A percentile compares a stretch with the other conserved stretches of the same genome.
These are phyloP conservation scores for Domatiomyces catenatus DNA, from an alignment of 2,329 filamentous ascomycete species.

Conservation along the genomic window DNA sequence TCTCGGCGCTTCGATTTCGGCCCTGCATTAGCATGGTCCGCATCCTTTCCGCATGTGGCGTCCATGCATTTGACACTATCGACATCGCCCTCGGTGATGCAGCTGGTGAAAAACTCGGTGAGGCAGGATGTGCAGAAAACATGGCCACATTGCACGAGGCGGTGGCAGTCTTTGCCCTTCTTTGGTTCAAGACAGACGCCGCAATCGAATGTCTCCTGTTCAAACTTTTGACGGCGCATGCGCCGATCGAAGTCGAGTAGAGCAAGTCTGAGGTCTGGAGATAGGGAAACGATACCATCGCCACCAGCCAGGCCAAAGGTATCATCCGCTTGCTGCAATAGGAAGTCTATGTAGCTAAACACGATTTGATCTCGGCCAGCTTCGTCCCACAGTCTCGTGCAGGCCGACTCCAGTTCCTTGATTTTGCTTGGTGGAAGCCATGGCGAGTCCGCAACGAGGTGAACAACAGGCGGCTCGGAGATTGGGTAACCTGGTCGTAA, in stretches of 20 bases:
- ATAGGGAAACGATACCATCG: conserved; percentile 27
- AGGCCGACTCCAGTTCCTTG: conserved; percentile 32
- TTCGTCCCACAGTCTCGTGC: conserved; percentile 42
- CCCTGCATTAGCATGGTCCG: conserved; percentile 15
- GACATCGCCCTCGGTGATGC: conserved; percentile 74
- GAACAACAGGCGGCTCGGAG: conserved; percentile 34
- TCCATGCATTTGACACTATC: conserved; percentile 63
- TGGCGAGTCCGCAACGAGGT: conserved; percentile 31
- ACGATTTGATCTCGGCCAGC: conserved; percentile 41
- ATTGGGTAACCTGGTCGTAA: conserved; percentile 44
- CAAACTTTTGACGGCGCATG: conserved; percentile 59
- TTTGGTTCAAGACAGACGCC: conserved; percentile 84
- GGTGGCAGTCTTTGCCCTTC: conserved; percentile 68
- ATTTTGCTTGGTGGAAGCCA: conserved; percentile 39
- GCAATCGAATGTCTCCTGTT: conserved; percentile 73
- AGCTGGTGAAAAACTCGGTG: conserved; percentile 75
- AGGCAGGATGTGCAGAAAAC: conserved; percentile 85
- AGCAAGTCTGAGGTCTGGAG: conserved; percentile 44
- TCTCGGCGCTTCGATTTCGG: conserved; percentile 34
- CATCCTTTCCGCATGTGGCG: conserved; percentile 56
- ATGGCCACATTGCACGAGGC: conserved; percentile 68
- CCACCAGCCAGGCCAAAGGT: conserved; percentile 36
- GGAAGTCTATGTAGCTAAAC: conserved; percentile 44
- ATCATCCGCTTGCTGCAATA: conserved; percentile 43
- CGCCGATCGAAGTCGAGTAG: conserved; percentile 66